A percentile compares a stretch with the other conserved stretches of the same genome.
phyloP scores from a whole-genome alignment of 2,329 filamentous ascomycete genomes.

The Phyllosticta capitalensis region DNA sequence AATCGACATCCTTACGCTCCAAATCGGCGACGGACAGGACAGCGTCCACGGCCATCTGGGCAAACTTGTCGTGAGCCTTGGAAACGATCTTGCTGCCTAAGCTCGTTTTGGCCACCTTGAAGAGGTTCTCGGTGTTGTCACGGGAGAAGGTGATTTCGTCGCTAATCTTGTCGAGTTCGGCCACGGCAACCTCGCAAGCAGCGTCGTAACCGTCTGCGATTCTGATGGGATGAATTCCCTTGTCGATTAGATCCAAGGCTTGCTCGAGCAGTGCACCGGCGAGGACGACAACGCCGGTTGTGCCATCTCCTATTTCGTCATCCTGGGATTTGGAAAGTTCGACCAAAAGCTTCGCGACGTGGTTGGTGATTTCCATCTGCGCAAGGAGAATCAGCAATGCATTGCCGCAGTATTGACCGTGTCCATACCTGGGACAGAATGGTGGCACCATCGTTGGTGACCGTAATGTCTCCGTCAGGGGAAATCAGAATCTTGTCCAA shows the following conservation, averaged over 20 bases:
- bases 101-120: conserved; percentile 92
- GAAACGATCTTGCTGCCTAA: conserved; percentile 98
- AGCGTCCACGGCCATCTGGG: conserved; percentile 93
- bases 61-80: conserved; percentile 96
- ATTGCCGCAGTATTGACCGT: too few species aligned
- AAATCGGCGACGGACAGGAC: conserved; percentile 94
- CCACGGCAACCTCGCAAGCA: conserved; percentile 91
- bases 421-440: conserved; percentile 64
- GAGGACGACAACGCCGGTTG: conserved; percentile 92
- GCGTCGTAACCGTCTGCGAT: conserved; percentile 98
- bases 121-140: conserved; percentile 71
- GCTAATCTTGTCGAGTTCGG: conserved; percentile 85
- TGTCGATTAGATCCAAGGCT: conserved; percentile 95
- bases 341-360: conserved; percentile 92
- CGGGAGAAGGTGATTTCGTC: conserved; percentile 81
- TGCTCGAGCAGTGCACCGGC: conserved; percentile 93
- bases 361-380: conserved; percentile 97
- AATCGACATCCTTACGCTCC: conserved; percentile 94
- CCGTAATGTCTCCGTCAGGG: conserved; percentile 95
- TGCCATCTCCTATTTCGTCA: conserved; percentile 97
- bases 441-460: conserved; percentile 97
- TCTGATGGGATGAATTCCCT: conserved; percentile 97
- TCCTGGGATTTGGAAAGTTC: conserved; percentile 98
- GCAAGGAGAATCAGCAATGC: conserved; percentile 1
- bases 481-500: conserved; percentile 99